Conservation (phyloP, 139 green algal genomes). For the Astrephomene gubernaculifera region DNA sequence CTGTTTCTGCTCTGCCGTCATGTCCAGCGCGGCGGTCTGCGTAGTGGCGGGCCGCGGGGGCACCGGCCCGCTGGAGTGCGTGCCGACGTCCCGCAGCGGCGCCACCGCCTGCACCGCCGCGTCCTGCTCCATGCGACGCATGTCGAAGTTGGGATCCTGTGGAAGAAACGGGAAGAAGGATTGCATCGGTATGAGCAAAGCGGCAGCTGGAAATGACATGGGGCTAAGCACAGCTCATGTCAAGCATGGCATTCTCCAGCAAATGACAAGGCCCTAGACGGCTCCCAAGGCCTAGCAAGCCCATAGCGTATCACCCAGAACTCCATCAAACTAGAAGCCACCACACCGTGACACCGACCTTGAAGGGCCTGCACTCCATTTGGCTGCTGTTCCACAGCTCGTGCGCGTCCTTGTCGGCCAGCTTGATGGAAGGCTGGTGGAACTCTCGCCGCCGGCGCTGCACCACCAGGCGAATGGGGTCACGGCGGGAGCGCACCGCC, state of each 20-base stretch:
- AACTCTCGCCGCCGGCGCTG: constrained; percentile 67
- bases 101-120: constrained; percentile 68
- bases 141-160: constrained; percentile 83
- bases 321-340: too few species aligned
- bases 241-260: too few species aligned
- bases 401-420: constrained; percentile 77
- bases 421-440: constrained; percentile 55
- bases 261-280: too few species aligned
- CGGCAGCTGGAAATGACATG: too few species aligned
- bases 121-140: constrained; percentile 66
- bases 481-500: constrained; percentile 42
- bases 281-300: too few species aligned
- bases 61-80: constrained; percentile 7
- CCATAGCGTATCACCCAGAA: too few species aligned
- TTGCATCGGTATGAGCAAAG: too few species aligned
- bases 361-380: constrained; percentile 70
- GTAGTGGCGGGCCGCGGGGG: constrained; percentile 43
- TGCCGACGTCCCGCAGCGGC: constrained; percentile 1
- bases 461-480: constrained; percentile 59
- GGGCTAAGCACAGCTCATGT: too few species aligned
- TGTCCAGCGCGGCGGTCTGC: constrained; percentile 61
- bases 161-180: too few species aligned
- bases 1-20: constrained; percentile 49
- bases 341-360: too few species aligned
- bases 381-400: constrained; percentile 83